Evolutionary conservation across 345 rosid species (phyloP).

Genomic region (Murraya koenigii): DNA sequence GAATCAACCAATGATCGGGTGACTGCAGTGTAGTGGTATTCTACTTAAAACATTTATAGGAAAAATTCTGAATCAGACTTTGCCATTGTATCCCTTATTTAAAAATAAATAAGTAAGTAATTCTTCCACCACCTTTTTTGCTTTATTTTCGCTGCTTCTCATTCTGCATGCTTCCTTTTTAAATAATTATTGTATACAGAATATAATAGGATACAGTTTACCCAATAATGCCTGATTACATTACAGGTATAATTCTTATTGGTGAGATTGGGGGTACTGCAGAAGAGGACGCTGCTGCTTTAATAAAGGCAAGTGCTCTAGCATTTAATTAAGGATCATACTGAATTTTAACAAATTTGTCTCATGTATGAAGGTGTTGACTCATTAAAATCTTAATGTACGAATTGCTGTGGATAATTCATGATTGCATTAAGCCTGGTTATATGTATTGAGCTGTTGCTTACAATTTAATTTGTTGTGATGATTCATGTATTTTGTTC

Average conservation of each 20-base stretch:
- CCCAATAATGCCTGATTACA: neutral
- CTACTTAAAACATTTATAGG: neutral
- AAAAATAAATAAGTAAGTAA: too few species aligned
- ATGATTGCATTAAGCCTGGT: neutral
- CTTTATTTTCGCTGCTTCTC: neutral
- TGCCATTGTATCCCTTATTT: neutral
- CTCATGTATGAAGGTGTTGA: neutral
- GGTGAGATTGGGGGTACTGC: conserved; percentile 99
- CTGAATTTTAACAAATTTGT: neutral
- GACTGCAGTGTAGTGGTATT: neutral
- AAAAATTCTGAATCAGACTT: neutral
- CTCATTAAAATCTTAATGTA: too few species aligned
- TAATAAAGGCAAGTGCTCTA: conserved; percentile 55
- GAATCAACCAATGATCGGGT: neutral
- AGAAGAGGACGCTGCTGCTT: conserved; percentile 93
- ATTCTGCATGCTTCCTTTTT: neutral
- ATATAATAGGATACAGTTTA: neutral
- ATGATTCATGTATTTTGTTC: neutral
- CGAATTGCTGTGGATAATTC: too few species aligned
- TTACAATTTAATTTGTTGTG: neutral
- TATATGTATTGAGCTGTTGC: neutral
- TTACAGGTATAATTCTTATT: conserved; percentile 79
- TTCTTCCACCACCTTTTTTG: neutral
- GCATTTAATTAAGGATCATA: neutral
- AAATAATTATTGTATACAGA: neutral